Base-by-base conservation (phyloP, 805 yeast genomes). In the Saccharomycopsis babjevae region DNA sequence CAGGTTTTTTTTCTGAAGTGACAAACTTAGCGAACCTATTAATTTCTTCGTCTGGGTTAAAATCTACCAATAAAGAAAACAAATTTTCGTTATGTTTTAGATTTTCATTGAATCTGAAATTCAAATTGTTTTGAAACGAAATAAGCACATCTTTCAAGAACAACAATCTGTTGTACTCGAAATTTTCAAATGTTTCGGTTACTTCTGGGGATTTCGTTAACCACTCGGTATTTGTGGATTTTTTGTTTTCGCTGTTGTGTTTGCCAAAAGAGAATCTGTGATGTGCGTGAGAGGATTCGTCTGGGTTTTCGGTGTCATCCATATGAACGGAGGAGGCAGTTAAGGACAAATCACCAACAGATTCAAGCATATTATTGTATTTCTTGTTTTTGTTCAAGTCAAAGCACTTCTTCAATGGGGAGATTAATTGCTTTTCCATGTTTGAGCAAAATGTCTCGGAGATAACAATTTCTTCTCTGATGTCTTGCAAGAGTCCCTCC, bases 11-110 rank as follows among this genome's bases (percentile, higher is more conserved):
- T 22, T 32, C 5, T 3, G 42, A 39, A 5, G 58, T 22, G 11
- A 28, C 58, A n/a, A 40, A 6, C 4, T 46, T 50, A 16, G 66
- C 64, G 57, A 64, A 64, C 20, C 62, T 50, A 3, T 56, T 40
- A 50, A 64, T 64, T 54, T 64, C 66, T 16, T 60, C 61, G 25
- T 64, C 66, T 2, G 66, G 66, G 28, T 64, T 58, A 54, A 64
- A 64, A 25, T 30, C 50, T 2, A 62, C 64, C 50, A 64, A 62
- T 25, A 55, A 39, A 18, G 58, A 40, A 54, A 64, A 64, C 52
- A 64, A 57, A 16, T 59, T 60, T 34, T 64, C 66, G 43, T 64
- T 64, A 36, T 64, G 64, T 50, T 64, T 64, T n/a, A 64, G 57
- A 32, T 62, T 62, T 39, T 59, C 63, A 52, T 61, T 64, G 42